Conservation (phyloP, 202 grass and related monocot species). For the Carex sylvatica region DNA sequence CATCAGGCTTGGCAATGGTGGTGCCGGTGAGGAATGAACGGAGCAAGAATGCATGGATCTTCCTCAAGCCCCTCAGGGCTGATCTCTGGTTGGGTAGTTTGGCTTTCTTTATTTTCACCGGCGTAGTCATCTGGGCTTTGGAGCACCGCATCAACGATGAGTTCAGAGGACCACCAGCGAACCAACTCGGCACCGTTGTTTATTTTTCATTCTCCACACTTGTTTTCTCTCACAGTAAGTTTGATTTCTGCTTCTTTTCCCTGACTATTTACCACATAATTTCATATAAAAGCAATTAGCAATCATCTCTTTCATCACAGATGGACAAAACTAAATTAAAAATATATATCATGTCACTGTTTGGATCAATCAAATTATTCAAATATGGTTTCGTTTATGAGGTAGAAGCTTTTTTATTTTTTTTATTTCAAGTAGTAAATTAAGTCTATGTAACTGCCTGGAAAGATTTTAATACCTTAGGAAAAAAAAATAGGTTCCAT, state of each 20-base stretch:
- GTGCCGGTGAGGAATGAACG: conserved; percentile 39
- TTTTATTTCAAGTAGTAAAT: not conserved
- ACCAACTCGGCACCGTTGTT: conserved; percentile 69
- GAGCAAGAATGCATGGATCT: conserved; percentile 45
- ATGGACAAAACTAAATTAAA: not conserved
- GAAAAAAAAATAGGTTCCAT: not conserved
- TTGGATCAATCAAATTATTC: not conserved
- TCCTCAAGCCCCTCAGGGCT: conserved; percentile 49
- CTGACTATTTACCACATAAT: not conserved
- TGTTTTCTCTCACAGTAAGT: conserved; percentile 60
- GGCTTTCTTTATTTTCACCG: conserved; percentile 62
- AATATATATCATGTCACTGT: not conserved
- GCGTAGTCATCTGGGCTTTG: conserved; percentile 56
- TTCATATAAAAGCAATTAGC: not conserved
- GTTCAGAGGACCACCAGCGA: conserved; percentile 37
- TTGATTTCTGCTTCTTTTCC: not conserved
- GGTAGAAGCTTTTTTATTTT: not conserved
- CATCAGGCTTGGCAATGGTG: conserved; percentile 53
- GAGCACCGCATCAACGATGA: conserved; percentile 57
- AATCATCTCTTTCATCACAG: not conserved
- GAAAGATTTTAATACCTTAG: not conserved
- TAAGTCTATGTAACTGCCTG: too few species aligned
- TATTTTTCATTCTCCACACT: conserved; percentile 84
- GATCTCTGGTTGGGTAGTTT: conserved; percentile 61
- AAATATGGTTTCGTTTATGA: not conserved